Conservation (phyloP, 2,329 filamentous ascomycete species). For the Penicillium sp. region DNA sequence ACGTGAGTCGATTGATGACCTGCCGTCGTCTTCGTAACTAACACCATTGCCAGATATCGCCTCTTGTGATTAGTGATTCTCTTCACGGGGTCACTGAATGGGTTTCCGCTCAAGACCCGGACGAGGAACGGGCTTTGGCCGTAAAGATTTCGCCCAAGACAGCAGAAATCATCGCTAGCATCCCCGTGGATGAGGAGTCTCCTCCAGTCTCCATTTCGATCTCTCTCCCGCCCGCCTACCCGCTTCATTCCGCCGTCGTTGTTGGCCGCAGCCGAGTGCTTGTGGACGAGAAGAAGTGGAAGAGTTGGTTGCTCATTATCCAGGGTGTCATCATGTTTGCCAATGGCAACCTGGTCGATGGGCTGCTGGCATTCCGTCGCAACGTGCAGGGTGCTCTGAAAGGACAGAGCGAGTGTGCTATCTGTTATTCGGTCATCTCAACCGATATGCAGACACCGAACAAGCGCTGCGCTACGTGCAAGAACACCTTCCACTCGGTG, state of each 20-base stretch:
- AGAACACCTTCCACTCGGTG: constrained; percentile 82
- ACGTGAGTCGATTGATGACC: constrained; percentile 57
- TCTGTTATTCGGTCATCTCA: constrained; percentile 93
- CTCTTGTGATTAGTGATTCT: constrained; percentile 39
- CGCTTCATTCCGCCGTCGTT: constrained; percentile 72
- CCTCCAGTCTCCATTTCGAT: constrained; percentile 80
- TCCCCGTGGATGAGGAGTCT: constrained; percentile 80
- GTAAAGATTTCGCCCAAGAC: constrained; percentile 69
- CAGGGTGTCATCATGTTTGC: constrained; percentile 92
- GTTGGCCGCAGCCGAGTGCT: constrained; percentile 75
- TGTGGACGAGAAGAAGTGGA: constrained; percentile 87
- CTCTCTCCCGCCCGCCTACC: constrained; percentile 73
- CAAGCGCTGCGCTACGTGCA: constrained; percentile 87
- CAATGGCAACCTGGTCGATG: constrained; percentile 83
- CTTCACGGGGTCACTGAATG: constrained; percentile 40
- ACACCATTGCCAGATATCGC: constrained; percentile 36
- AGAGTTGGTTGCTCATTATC: constrained; percentile 79
- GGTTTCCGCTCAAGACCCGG: constrained; percentile 42
- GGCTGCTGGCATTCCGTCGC: constrained; percentile 74
- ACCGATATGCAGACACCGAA: constrained; percentile 84
- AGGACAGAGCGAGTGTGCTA: constrained; percentile 91
- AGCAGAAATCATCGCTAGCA: constrained; percentile 75
- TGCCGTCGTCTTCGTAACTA: constrained; percentile 1
- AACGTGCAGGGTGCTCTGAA: constrained; percentile 86
- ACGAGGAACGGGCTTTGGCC: constrained; percentile 51